A percentile compares a stretch with the other conserved stretches of the same genome.
Conservation (phyloP, 2,329 filamentous ascomycete species). For the Venturia asperata region DNA sequence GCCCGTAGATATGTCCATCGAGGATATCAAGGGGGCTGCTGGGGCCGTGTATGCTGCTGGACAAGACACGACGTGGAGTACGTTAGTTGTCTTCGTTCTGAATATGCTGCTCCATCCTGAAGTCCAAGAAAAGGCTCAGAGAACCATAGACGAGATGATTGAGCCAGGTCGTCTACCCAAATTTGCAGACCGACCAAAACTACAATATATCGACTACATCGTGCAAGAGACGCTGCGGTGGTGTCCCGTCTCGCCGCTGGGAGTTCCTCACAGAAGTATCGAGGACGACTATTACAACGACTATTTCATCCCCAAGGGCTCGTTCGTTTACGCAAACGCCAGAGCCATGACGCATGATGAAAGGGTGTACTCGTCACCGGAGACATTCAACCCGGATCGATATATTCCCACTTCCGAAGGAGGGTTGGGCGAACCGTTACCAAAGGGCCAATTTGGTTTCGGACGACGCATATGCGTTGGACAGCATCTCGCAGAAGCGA, state of each 20-base stretch:
- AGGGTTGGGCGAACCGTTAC: constrained; percentile 33
- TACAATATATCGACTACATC: constrained; percentile 33
- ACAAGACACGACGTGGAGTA: constrained; percentile 41
- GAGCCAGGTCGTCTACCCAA: constrained; percentile 41
- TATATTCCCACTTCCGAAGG: constrained; percentile 29
- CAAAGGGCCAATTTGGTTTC: constrained; percentile 33
- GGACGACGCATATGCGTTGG: constrained; percentile 36
- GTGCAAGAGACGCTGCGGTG: constrained; percentile 40
- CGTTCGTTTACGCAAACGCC: constrained; percentile 31
- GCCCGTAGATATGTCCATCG: constrained; percentile 32
- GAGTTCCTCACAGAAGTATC: constrained; percentile 28
- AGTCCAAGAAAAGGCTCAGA: constrained; percentile 42
- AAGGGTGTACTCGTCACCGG: constrained; percentile 31
- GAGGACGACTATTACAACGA: constrained; percentile 33
- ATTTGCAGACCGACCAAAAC: constrained; percentile 38
- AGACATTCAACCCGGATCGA: constrained; percentile 39
- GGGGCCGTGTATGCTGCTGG: constrained; percentile 45
- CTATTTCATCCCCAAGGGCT: constrained; percentile 37
- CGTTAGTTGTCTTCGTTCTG: constrained; percentile 43
- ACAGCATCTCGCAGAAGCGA: constrained; percentile 28
- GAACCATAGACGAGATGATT: constrained; percentile 43
- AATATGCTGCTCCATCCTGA: constrained; percentile 46
- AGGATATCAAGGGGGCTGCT: constrained; percentile 45
- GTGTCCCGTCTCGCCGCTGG: constrained; percentile 29
- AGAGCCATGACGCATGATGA: constrained; percentile 39